Conservation (phyloP, 2,329 filamentous ascomycete species). For the Alternaria longipes region DNA sequence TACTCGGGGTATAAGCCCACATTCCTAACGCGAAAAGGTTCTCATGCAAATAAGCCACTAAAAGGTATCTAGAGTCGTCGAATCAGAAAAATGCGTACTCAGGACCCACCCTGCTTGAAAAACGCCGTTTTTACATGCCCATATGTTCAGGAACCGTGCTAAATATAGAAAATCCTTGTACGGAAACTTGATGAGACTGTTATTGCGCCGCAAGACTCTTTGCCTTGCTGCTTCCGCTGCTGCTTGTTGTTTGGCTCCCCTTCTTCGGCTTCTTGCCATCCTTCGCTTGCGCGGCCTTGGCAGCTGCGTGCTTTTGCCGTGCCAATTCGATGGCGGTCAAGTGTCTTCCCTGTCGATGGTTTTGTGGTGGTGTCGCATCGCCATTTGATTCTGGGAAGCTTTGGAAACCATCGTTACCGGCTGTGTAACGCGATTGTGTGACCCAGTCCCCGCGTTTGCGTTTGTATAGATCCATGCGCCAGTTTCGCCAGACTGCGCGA, state of each 20-base stretch:
- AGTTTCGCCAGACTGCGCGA: conserved; percentile 76
- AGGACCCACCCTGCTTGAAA: conserved; percentile 16
- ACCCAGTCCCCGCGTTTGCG: conserved; percentile 71
- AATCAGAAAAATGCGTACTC: conserved; percentile 30
- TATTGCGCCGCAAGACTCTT: conserved; percentile 37
- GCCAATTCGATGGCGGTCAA: conserved; percentile 63
- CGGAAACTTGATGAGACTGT: conserved; percentile 7
- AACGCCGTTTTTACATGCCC: conserved; percentile 31
- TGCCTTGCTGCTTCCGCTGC: conserved; percentile 37
- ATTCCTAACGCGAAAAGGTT: conserved; percentile 5
- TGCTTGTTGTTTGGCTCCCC: conserved; percentile 25
- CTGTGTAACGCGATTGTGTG: conserved; percentile 63
- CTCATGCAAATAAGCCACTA: conserved; percentile 15
- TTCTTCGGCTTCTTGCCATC: conserved; percentile 38
- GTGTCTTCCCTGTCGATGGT: conserved; percentile 39
- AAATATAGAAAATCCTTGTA: conserved; percentile 14
- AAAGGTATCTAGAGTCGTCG: conserved; percentile 43
- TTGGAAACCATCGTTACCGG: conserved; percentile 61
- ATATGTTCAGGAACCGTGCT: conserved; percentile 24
- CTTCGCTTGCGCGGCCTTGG: conserved; percentile 51
- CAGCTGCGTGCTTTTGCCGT: conserved; percentile 63
- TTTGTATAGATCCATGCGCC: conserved; percentile 77
- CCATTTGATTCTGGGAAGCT: conserved; percentile 56
- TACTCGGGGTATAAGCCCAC: conserved; percentile 3
- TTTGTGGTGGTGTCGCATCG: conserved; percentile 22